These are phyloP conservation scores for Thalia dealbata DNA, from an alignment of 176 grass and related monocot genomes.

Conservation along the genomic window DNA sequence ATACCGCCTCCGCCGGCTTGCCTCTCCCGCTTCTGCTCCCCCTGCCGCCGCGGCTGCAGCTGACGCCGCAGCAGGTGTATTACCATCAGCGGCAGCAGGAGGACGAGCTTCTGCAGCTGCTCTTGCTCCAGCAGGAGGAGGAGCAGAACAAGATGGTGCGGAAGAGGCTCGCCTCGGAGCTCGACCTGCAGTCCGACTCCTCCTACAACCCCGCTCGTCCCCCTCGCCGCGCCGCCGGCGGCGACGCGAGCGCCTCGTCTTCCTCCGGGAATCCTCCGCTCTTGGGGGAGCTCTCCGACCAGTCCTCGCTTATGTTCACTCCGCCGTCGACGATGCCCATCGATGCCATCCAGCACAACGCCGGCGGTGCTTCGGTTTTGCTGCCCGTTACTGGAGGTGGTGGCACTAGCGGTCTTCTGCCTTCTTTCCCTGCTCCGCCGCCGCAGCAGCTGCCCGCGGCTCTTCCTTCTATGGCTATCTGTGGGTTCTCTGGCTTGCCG, in stretches of 20 bases:
- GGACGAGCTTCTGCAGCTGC: background rate
- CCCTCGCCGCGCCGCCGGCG: slow-evolving; percentile 25
- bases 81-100: slow-evolving; percentile 21
- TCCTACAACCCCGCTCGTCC: slow-evolving; percentile 23
- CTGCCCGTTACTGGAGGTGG: background rate
- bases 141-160: slow-evolving; percentile 43
- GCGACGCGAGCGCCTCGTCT: background rate
- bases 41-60: background rate
- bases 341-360: background rate
- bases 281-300: slow-evolving; percentile 9
- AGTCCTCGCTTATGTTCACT: slow-evolving; percentile 11
- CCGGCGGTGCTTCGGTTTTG: slow-evolving; percentile 12
- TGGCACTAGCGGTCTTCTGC: slow-evolving; percentile 15
- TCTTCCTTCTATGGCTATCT: slow-evolving; percentile 33
- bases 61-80: background rate
- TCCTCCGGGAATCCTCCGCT: background rate
- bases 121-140: slow-evolving; percentile 20
- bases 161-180: slow-evolving; percentile 66
- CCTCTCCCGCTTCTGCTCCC: background rate
- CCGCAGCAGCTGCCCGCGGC: slow-evolving; percentile 19
- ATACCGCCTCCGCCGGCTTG: background rate
- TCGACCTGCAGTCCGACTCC: slow-evolving; percentile 37
- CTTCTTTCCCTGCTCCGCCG: slow-evolving; percentile 18
- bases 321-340: background rate
- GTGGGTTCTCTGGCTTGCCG: slow-evolving; percentile 40